Percentiles rank a stretch among this genome's conserved stretches.
These are phyloP conservation scores for Dipteronia sinensis DNA, from an alignment of 345 rosid genomes.

Conservation along the genomic window DNA sequence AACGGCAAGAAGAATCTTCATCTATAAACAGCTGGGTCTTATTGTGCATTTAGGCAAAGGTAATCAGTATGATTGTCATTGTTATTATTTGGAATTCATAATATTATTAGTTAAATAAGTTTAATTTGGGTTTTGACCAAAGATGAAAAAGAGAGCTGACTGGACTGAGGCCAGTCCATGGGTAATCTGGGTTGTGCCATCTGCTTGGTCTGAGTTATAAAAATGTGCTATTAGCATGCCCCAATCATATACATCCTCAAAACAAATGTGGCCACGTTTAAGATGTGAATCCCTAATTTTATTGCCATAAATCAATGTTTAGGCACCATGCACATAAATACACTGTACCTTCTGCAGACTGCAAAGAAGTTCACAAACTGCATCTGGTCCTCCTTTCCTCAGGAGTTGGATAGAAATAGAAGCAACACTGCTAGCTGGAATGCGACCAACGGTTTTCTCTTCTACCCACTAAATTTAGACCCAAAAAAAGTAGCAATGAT, in stretches of 20 bases:
- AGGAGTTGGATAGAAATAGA: conserved; percentile 80
- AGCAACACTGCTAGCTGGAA: conserved; percentile 65
- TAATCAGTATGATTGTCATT: not conserved
- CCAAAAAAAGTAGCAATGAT: conserved; percentile 10
- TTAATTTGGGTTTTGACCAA: not conserved
- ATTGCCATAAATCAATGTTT: not conserved
- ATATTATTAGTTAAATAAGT: not conserved
- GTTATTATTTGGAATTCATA: not conserved
- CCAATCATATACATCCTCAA: not conserved
- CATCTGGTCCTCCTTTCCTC: conserved; percentile 91
- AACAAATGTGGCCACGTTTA: not conserved
- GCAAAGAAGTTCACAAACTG: conserved; percentile 79
- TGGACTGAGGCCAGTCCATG: not conserved
- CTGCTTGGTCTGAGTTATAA: not conserved
- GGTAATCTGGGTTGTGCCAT: not conserved
- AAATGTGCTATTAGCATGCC: not conserved
- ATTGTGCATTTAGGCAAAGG: not conserved
- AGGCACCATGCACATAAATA: not conserved
- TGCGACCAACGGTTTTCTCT: conserved; percentile 76
- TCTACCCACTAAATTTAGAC: conserved; percentile 78
- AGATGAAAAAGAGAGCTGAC: not conserved
- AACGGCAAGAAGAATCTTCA: not conserved
- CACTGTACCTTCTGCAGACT: conserved; percentile 66
- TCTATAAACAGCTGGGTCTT: not conserved
- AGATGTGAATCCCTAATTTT: not conserved